Conservation (phyloP, 2,329 filamentous ascomycete genomes). For the Ophiocordyceps camponoti-leonardi region DNA sequence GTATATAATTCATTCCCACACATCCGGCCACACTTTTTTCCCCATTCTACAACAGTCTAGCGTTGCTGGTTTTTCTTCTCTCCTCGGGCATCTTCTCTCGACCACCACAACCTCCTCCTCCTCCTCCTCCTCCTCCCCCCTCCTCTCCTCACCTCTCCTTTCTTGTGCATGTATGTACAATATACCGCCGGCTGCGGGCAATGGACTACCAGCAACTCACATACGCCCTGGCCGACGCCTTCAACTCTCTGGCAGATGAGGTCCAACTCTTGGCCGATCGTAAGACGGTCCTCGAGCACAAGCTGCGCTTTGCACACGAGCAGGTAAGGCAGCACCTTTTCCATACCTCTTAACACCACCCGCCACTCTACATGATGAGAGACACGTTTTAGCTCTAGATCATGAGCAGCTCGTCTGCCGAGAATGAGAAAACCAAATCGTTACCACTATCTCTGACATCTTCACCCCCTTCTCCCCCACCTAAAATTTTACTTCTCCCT, state of each 20-base stretch:
- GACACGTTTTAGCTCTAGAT: conserved; percentile 62
- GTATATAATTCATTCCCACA: no score
- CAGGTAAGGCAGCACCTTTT: conserved; percentile 32
- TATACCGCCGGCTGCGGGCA: conserved; percentile 8
- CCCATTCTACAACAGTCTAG: no score
- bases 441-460: conserved; percentile 8
- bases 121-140: conserved; percentile 3
- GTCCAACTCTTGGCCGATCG: conserved; percentile 45
- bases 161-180: conserved; percentile 4
- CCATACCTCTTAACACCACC: background rate
- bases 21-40: no score
- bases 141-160: conserved; percentile 2
- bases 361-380: conserved; percentile 17
- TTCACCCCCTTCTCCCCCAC: conserved; percentile 3
- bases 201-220: conserved; percentile 25
- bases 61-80: background rate
- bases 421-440: conserved; percentile 37
- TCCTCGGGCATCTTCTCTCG: background rate
- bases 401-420: conserved; percentile 42
- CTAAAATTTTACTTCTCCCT: conserved; percentile 3
- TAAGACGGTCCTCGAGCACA: conserved; percentile 49
- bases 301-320: conserved; percentile 48
- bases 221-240: conserved; percentile 44
- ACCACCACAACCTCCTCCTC: background rate
- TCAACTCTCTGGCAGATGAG: conserved; percentile 46